Evolutionary conservation across 108 stramenopile species (phyloP).

Genomic region (Mayamaea pseudoterrestris): DNA sequence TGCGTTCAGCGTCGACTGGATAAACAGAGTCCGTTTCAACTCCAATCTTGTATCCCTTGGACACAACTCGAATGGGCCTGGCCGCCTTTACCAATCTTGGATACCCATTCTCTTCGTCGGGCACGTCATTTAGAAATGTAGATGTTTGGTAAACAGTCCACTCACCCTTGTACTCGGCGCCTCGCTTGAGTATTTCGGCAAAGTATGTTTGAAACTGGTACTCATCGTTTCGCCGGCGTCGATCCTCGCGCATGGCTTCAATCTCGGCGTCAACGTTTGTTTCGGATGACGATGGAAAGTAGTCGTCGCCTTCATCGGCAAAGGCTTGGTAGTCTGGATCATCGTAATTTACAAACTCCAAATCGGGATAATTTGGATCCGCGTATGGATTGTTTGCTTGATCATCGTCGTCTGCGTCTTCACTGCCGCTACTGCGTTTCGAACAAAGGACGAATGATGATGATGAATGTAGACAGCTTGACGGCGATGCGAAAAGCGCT

Average conservation of each 20-base stretch:
- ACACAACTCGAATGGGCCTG: conserved; percentile 41
- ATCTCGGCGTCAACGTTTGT: conserved; percentile 21
- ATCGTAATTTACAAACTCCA: conserved; percentile 78
- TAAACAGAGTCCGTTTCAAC: conserved; percentile 3
- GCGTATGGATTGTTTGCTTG: conserved; percentile 26
- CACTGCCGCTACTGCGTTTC: too few relatives aligned
- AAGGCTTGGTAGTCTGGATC: conserved; percentile 69
- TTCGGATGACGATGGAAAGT: conserved; percentile 8
- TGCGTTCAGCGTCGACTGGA: conserved; percentile 37
- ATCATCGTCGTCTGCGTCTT: conserved; percentile 17
- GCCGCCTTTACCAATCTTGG: conserved; percentile 36
- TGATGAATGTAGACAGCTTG: too few relatives aligned
- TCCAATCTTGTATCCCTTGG: conserved; percentile 37
- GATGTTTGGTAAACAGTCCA: conserved; percentile 76
- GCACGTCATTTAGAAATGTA: conserved; percentile 39
- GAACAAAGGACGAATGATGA: too few relatives aligned
- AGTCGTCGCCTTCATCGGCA: conserved; percentile 46
- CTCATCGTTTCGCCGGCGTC: conserved; percentile 70
- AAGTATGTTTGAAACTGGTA: conserved; percentile 86
- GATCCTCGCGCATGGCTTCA: conserved; percentile 78
- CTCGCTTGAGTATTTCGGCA: conserved; percentile 36
- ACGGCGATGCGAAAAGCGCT: too few relatives aligned
- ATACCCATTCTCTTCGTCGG: conserved; percentile 8
- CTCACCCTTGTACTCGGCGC: conserved; percentile 59
- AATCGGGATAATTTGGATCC: conserved; percentile 61